These are phyloP conservation scores for Penicillium mononematosum DNA, from an alignment of 495 filamentous ascomycete genomes.

Conservation along the genomic window DNA sequence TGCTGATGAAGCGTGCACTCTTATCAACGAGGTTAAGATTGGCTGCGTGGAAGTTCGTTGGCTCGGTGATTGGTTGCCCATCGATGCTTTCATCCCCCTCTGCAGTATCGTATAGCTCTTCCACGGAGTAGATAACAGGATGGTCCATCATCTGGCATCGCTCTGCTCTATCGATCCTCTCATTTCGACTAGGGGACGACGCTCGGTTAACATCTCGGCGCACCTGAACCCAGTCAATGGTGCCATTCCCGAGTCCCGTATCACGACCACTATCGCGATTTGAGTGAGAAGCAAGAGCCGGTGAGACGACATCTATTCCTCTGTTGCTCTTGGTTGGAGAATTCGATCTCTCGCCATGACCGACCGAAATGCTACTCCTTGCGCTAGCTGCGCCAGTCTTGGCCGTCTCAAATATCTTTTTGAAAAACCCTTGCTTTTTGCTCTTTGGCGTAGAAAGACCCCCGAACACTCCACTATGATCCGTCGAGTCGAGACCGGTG, in stretches of 20 bases:
- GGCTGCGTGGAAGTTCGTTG: slow-evolving; percentile 73
- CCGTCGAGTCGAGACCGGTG: slow-evolving; percentile 37
- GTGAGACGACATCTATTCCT: slow-evolving; percentile 36
- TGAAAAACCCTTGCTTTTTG: slow-evolving; percentile 93
- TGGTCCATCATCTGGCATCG: slow-evolving; percentile 94
- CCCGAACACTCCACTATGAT: slow-evolving; percentile 60
- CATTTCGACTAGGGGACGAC: slow-evolving; percentile 86
- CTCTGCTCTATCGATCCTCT: slow-evolving; percentile 81
- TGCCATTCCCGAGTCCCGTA: slow-evolving; percentile 58
- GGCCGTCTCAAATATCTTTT: slow-evolving; percentile 90
- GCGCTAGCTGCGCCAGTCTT: slow-evolving; percentile 91
- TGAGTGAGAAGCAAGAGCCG: slow-evolving; percentile 31
- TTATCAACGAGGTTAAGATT: slow-evolving; percentile 92
- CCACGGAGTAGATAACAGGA: slow-evolving; percentile 81
- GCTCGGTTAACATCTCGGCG: slow-evolving; percentile 92
- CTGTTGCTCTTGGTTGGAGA: slow-evolving; percentile 50
- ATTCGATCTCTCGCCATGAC: slow-evolving; percentile 51
- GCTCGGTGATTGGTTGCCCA: slow-evolving; percentile 76
- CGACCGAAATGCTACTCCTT: slow-evolving; percentile 75
- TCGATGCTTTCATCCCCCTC: slow-evolving; percentile 91
- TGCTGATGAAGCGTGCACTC: slow-evolving; percentile 86
- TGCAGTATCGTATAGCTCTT: slow-evolving; percentile 77
- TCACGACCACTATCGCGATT: slow-evolving; percentile 58
- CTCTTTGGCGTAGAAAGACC: slow-evolving; percentile 83
- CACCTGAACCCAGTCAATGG: slow-evolving; percentile 92